phyloP scores from a whole-genome alignment of 2,329 filamentous ascomycete species.

The Pseudocercospora fijiensis region DNA sequence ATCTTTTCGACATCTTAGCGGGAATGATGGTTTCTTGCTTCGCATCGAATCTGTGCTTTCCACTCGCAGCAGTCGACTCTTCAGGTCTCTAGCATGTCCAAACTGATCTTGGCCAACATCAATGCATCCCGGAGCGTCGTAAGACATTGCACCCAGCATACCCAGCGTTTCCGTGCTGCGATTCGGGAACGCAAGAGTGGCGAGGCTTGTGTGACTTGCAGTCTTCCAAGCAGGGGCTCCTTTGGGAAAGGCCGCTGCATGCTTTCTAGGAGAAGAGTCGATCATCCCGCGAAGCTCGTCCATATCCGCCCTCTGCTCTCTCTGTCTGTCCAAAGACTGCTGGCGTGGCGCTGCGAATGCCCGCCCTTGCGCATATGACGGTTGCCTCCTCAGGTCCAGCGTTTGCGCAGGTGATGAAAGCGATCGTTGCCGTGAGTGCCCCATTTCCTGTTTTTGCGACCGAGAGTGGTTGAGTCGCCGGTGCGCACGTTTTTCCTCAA shows the following conservation, averaged over 20 bases:
- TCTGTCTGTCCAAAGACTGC: conserved; percentile 51
- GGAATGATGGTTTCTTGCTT: conserved; percentile 23
- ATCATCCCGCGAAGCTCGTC: conserved; percentile 44
- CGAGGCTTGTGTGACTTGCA: conserved; percentile 31
- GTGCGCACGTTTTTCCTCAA: conserved; percentile 49
- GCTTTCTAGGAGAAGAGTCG: conserved; percentile 48
- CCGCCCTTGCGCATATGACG: conserved; percentile 50
- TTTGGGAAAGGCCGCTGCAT: conserved; percentile 25
- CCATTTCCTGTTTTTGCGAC: conserved; percentile 8
- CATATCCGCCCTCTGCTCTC: conserved; percentile 44
- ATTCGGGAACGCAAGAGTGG: conserved; percentile 24
- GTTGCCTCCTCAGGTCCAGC: conserved; percentile 34
- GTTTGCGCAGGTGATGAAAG: conserved; percentile 30
- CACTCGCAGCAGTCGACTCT: conserved; percentile 30
- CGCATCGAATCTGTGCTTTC: conserved; percentile 33
- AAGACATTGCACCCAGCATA: conserved; percentile 27
- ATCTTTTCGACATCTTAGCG: neutral
- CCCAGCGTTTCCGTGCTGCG: conserved; percentile 25
- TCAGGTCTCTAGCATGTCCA: conserved; percentile 20
- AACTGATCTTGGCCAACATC: neutral
- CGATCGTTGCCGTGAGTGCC: conserved; percentile 27
- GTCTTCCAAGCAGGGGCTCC: conserved; percentile 27
- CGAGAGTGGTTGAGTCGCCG: conserved; percentile 19
- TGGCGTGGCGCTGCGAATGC: conserved; percentile 54
- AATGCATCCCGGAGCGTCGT: conserved; percentile 27